Base-by-base conservation (phyloP, 2,329 filamentous ascomycete genomes). In the Aureobasidium sp. region DNA sequence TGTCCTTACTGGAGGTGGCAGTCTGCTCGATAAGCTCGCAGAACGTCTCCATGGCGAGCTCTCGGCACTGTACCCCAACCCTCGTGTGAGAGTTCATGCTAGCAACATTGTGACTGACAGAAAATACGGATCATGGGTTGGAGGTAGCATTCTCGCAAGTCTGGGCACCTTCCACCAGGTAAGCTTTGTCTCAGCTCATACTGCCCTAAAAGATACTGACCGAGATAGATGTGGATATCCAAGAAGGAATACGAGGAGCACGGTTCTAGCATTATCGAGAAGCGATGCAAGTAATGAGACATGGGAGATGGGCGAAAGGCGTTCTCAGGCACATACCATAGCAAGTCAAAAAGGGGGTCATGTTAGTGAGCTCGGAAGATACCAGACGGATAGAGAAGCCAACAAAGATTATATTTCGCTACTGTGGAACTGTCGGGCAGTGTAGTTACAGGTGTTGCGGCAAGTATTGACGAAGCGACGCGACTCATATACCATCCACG, bases 241-340 rank as follows among this genome's bases (percentile, higher is more conserved):
- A 90, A 87, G 76, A 96, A 96, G 80, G 94, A 99, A 79, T 97
- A 97, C 70, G 91, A 97, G 66, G 95, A 99, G 80, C 92, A 96
- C 74, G 94, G 94, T 1, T 80, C 87, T 6, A 85, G 85, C 66
- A 92, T 97, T 69, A 90, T 97, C 48, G 93, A 97, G 81, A 97
- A 96, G 84, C 83, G 93, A 70, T 97, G 93, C 83, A 96, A 96
- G 79, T 97, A 62, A 60, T 51, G 57, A 47, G 31, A 51, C 34
- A 60, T 29, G 45, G 25, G 25, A 29, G n/a, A 48, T 31, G 15
- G 42, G 44, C 42, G 42, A 59, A 59, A 39, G 55, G 55, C 55
- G 55, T 59, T 47, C 55, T 37, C 39, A 57, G 53, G 53, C 53
- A 57, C 41, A 44, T 48, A 47, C 42, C 42, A 37, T 42, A 39